Evolutionary conservation across 345 rosid species (phyloP).

Genomic region (Xanthoceras sorbifolium): DNA sequence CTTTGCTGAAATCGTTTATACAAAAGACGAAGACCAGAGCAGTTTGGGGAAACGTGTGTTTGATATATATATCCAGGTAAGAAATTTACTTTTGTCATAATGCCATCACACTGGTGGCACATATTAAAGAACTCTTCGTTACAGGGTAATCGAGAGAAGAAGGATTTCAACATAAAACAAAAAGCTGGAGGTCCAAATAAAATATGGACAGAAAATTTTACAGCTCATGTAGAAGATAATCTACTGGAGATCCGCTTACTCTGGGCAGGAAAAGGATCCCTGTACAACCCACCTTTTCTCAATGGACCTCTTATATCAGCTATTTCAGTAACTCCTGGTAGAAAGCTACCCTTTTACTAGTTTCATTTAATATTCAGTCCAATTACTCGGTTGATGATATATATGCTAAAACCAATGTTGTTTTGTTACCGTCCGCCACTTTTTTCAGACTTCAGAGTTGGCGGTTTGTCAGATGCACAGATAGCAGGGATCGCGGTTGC

Average conservation of each 20-base stretch:
- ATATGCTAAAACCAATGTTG: not conserved
- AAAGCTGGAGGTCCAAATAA: not conserved
- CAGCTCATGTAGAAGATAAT: not conserved
- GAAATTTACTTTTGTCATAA: not conserved
- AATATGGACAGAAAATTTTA: not conserved
- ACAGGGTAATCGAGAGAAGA: not conserved
- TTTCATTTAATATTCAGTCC: not conserved
- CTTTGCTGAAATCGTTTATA: constrained; percentile 23
- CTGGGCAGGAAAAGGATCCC: constrained; percentile 29
- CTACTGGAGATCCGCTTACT: constrained; percentile 1
- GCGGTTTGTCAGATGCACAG: not conserved
- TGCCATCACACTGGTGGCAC: not conserved
- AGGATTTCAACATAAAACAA: constrained; percentile 21
- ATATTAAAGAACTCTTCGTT: not conserved
- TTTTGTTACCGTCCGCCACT: not conserved
- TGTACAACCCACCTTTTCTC: not conserved
- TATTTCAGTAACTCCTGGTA: constrained; percentile 18
- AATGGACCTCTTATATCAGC: constrained; percentile 31
- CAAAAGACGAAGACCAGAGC: constrained; percentile 14
- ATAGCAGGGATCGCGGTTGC: constrained; percentile 5
- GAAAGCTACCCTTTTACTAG: not conserved
- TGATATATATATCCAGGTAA: constrained; percentile 32
- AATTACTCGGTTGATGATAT: not conserved
- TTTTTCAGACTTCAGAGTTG: constrained; percentile 2
- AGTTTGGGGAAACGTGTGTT: constrained; percentile 24